Evolutionary conservation across 805 yeast species (phyloP), one percentile per base, ranked within the genome.

Genomic region (Debaryomyces maramus): DNA sequence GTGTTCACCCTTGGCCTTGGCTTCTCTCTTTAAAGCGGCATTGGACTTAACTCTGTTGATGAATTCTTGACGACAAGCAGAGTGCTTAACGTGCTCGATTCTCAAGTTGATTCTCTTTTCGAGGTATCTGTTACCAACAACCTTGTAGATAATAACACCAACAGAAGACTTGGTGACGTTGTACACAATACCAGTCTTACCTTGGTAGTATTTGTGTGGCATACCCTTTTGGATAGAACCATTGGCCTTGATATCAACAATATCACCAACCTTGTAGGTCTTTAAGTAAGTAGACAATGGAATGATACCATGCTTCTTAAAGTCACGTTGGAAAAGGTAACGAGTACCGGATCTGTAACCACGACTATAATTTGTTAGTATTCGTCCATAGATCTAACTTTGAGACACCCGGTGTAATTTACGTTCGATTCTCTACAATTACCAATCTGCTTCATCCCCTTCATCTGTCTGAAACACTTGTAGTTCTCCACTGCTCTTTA

Each of bases 341-440:
- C 99, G 96, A 80, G 99, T 91, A 81, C 99, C 93, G 67, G 97
- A 89, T 90, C 99, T 90, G 85, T 88, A 90, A 85, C 99, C 99
- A 81, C 88, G 97, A 77, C 67, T 62, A 48, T 11, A 47, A 30
- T 23, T 26, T 6, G 65, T 59, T 59, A 59, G 64, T 59, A 60
- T 36, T 24, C n/a, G n/a, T n/a, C 11, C 13, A 24, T 24, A n/a
- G 15, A 10, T n/a, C 28, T 24, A n/a, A 15, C 13, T 24, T 10
- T 10, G 3, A 10, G 28, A 24, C 13, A 24, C 13, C 9, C 13
- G 11, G 28, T 24, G 11, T 15, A 24, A 15, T 2, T 24, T 24
- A 24, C 13, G 11, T 24, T n/a, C n/a, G n/a, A n/a, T 15, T 24
- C 28, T 24, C 11, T 10, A 21, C 9, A 7, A 10, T 21, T 21